A percentile compares a stretch with the other conserved stretches of the same genome.
These are phyloP conservation scores for Phytophthora colocasiae DNA, from an alignment of 352 stramenopile species.

Conservation along the genomic window DNA sequence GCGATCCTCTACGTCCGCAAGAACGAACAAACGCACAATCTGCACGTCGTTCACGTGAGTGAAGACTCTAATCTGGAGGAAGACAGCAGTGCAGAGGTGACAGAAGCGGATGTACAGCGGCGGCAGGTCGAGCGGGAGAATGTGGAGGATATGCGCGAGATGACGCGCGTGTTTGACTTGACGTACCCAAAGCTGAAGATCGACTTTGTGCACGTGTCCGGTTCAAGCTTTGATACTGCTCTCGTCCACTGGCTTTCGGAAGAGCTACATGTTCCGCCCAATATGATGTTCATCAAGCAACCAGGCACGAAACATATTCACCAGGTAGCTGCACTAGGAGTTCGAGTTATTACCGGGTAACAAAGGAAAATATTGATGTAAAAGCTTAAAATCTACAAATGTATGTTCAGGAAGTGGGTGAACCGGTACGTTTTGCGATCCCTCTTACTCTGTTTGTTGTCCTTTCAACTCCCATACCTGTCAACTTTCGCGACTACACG, in stretches of 20 bases:
- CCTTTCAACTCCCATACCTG: too few relatives aligned
- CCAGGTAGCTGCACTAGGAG: conserved; percentile 84
- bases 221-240: conserved; percentile 72
- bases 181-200: conserved; percentile 95
- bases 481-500: too few relatives aligned
- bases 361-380: not conserved
- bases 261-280: conserved; percentile 79
- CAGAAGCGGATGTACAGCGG: conserved; percentile 43
- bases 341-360: conserved; percentile 89
- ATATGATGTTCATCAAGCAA: conserved; percentile 96
- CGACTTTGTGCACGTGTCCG: conserved; percentile 82
- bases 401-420: too few relatives aligned
- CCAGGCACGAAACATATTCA: conserved; percentile 90
- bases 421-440: too few relatives aligned
- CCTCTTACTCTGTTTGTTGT: too few relatives aligned
- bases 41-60: conserved; percentile 90
- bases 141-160: conserved; percentile 76
- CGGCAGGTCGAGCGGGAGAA: conserved; percentile 44
- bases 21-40: conserved; percentile 93
- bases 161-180: conserved; percentile 82
- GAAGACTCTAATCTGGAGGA: conserved; percentile 42
- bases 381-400: too few relatives aligned
- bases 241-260: conserved; percentile 89
- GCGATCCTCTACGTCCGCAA: conserved; percentile 93
- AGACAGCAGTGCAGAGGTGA: conserved; percentile 40